Percentiles rank a stretch among this genome's conserved stretches.
Conservation (phyloP, 805 yeast genomes). For the Lipomyces oligophaga region DNA sequence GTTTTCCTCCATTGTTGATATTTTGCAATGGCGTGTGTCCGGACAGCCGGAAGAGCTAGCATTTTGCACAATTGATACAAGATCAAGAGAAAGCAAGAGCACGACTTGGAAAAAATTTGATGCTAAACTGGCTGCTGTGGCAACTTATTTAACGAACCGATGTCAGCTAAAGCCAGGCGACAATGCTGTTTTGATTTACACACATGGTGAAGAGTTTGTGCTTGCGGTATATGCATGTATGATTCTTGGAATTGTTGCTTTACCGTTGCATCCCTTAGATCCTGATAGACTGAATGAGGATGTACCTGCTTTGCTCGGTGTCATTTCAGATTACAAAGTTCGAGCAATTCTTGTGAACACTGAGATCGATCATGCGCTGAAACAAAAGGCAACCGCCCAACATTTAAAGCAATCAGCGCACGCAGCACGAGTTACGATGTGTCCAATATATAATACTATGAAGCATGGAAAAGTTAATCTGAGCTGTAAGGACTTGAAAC, state of each 20-base stretch:
- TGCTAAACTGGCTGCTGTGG: constrained; percentile 66
- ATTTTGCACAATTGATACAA: constrained; percentile 44
- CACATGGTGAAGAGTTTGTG: constrained; percentile 80
- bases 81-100: constrained; percentile 49
- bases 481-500: constrained; percentile 31
- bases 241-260: constrained; percentile 70
- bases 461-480: constrained; percentile 46
- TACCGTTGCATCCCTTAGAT: constrained; percentile 72
- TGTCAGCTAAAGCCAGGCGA: constrained; percentile 63
- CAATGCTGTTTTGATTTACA: constrained; percentile 73
- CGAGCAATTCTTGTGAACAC: constrained; percentile 70
- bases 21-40: constrained; percentile 72
- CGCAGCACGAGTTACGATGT: constrained; percentile 38
- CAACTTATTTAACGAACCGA: constrained; percentile 66
- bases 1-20: constrained; percentile 65
- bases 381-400: constrained; percentile 60
- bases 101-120: constrained; percentile 82
- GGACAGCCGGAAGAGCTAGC: constrained; percentile 79
- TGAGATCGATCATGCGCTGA: constrained; percentile 66
- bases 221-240: constrained; percentile 85
- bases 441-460: constrained; percentile 62
- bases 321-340: constrained; percentile 68
- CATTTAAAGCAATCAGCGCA: constrained; percentile 48
- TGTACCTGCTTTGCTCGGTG: constrained; percentile 56
- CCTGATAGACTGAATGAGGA: constrained; percentile 68